These are phyloP conservation scores for Baeospora myosura DNA, from an alignment of 1,284 basidiomycete genomes.

Conservation along the genomic window DNA sequence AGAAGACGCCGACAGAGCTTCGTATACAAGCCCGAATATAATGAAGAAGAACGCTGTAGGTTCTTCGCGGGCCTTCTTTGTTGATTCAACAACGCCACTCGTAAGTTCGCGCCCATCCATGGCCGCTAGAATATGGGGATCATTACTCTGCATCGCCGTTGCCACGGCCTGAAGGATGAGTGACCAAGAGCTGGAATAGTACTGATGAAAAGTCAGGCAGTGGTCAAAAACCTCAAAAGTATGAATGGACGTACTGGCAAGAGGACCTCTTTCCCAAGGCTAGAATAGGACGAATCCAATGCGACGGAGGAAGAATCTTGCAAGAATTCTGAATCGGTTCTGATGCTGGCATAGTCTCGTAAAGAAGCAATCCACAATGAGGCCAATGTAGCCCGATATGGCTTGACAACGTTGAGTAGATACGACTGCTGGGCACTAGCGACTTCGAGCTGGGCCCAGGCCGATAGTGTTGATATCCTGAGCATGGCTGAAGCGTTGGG, in stretches of 20 bases:
- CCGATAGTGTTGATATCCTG: conserved; percentile 86
- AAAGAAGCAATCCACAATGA: conserved; percentile 86
- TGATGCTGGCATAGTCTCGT: conserved; percentile 87
- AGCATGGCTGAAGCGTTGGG: conserved; percentile 95
- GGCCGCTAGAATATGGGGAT: conserved; percentile 66
- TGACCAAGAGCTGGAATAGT: conserved; percentile 81
- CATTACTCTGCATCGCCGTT: conserved; percentile 66
- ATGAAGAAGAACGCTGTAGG: conserved; percentile 83
- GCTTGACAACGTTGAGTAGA: conserved; percentile 76
- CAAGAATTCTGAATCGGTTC: conserved; percentile 81
- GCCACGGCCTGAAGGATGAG: conserved; percentile 85
- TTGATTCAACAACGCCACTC: conserved; percentile 15
- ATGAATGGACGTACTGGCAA: conserved; percentile 66
- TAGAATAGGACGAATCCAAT: conserved; percentile 79
- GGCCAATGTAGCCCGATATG: conserved; percentile 70
- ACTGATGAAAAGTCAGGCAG: conserved; percentile 42
- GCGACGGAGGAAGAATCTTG: conserved; percentile 64
- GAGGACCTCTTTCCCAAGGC: conserved; percentile 83
- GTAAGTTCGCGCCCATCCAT: conserved; percentile 68
- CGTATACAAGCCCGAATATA: conserved; percentile 89
- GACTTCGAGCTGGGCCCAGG: conserved; percentile 92
- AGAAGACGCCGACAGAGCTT: conserved; percentile 71
- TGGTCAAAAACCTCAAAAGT: conserved; percentile 1
- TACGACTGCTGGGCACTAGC: conserved; percentile 73
- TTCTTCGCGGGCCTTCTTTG: conserved; percentile 46